Percentiles rank a stretch among this genome's conserved stretches.
These are phyloP conservation scores for Vitis hybrid DNA, from an alignment of 177 flowering plant genomes.

Conservation along the genomic window DNA sequence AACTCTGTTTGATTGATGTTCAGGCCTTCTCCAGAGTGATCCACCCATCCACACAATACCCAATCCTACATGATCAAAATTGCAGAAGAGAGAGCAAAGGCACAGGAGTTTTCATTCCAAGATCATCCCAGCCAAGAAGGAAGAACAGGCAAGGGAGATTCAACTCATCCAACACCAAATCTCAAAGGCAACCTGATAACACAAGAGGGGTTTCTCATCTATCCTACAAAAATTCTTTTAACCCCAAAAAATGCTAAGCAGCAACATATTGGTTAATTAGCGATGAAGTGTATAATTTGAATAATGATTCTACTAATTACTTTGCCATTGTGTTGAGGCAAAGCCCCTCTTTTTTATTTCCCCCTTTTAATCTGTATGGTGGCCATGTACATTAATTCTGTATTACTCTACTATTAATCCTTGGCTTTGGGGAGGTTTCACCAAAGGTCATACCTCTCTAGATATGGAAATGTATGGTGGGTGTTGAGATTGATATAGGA, in stretches of 20 bases:
- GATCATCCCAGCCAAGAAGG: conserved; percentile 55
- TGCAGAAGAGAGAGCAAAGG: conserved; percentile 70
- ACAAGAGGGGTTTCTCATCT: conserved; percentile 26
- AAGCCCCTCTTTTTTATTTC: background rate
- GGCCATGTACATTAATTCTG: conserved; percentile 9
- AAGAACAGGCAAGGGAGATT: conserved; percentile 52
- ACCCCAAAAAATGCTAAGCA: conserved; percentile 11
- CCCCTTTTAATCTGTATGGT: background rate
- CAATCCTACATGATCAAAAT: conserved; percentile 38
- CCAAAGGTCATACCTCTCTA: conserved; percentile 23
- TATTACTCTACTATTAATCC: no score
- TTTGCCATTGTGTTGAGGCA: background rate
- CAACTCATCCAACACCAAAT: conserved; percentile 29
- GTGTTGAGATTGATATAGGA: conserved; percentile 19
- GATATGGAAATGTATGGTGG: conserved; percentile 17
- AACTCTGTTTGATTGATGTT: background rate
- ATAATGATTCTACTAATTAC: background rate
- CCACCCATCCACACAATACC: conserved; percentile 31
- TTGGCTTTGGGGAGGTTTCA: conserved; percentile 4
- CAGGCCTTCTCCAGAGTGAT: conserved; percentile 41
- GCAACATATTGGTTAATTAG: background rate
- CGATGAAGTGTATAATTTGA: background rate
- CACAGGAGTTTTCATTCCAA: conserved; percentile 92
- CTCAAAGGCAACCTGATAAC: conserved; percentile 25
- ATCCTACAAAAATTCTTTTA: conserved; percentile 22